phyloP scores from a whole-genome alignment of 139 green algal genomes.

The Tetradesmus lagerheimii region DNA sequence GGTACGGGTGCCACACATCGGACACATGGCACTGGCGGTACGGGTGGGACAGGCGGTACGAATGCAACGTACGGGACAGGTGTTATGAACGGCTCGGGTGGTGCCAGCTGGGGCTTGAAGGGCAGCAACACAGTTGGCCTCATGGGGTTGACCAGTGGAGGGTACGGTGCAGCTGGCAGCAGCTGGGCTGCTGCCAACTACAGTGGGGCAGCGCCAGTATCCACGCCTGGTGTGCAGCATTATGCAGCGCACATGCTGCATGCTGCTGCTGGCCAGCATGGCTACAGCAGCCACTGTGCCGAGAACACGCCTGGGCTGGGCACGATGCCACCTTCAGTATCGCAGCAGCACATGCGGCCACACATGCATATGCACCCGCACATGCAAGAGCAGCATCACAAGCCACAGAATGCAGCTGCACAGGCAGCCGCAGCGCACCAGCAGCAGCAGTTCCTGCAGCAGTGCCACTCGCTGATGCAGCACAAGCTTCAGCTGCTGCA shows the following conservation, averaged over 20 bases:
- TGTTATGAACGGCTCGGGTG: constrained; percentile 23
- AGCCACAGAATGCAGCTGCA: background rate
- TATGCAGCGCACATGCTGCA: background rate
- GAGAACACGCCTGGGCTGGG: constrained; percentile 20
- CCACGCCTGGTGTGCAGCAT: background rate
- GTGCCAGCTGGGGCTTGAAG: constrained; percentile 36
- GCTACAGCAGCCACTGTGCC: constrained; percentile 34
- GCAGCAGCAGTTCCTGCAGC: constrained; percentile 35
- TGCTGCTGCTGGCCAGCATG: background rate
- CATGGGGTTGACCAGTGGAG: constrained; percentile 1
- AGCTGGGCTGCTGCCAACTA: constrained; percentile 24
- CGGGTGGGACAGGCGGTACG: constrained; percentile 14
- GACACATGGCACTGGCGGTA: background rate
- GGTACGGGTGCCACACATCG: constrained; percentile 8
- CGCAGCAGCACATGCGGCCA: background rate
- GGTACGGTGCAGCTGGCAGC: constrained; percentile 9
- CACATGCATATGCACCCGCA: constrained; percentile 23
- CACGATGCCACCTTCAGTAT: background rate
- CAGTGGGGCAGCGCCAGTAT: background rate
- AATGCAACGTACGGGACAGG: background rate
- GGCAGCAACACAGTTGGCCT: constrained; percentile 40
- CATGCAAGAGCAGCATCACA: background rate
- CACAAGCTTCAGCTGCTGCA: constrained; percentile 32
- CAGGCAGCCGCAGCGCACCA: constrained; percentile 22
- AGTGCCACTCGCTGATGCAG: constrained; percentile 35